These are phyloP conservation scores for Balamuthia mandrillaris DNA, from an alignment of 208 protist species.

Conservation along the genomic window DNA sequence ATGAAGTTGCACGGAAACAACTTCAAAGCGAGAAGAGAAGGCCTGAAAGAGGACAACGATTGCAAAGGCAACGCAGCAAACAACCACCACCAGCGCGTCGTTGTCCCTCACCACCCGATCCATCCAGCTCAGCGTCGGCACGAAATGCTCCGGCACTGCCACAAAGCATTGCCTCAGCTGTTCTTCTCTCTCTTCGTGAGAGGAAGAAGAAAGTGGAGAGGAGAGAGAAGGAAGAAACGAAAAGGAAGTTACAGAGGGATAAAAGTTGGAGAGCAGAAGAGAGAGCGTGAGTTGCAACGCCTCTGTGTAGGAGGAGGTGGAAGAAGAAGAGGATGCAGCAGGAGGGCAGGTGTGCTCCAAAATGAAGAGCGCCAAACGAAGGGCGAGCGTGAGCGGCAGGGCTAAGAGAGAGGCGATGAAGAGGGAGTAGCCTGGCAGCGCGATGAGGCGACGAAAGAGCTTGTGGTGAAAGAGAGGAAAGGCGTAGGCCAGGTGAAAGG, in stretches of 20 bases:
- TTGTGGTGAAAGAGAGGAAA: not conserved
- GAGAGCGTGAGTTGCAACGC: too few species aligned
- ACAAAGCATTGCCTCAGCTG: too few species aligned
- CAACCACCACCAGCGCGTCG: not conserved
- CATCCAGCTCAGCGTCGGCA: not conserved
- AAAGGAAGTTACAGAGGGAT: too few species aligned
- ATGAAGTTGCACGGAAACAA: too few species aligned
- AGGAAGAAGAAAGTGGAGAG: too few species aligned
- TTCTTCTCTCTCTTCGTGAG: too few species aligned
- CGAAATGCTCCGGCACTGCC: too few species aligned
- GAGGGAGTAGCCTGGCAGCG: conserved; percentile 15
- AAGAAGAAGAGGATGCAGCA: not conserved
- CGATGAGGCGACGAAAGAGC: not conserved
- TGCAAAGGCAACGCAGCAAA: too few species aligned
- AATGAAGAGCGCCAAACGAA: not conserved
- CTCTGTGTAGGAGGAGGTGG: not conserved
- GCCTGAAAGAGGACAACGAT: too few species aligned
- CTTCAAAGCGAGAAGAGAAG: too few species aligned
- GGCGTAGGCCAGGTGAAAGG: not conserved
- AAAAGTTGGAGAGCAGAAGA: too few species aligned
- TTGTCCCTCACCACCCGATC: not conserved
- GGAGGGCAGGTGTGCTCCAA: not conserved
- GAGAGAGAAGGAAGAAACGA: too few species aligned
- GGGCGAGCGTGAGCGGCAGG: not conserved
- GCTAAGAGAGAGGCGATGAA: not conserved